These are phyloP conservation scores for Ascochyta pisi DNA, from an alignment of 2,329 filamentous ascomycete species.

Conservation along the genomic window DNA sequence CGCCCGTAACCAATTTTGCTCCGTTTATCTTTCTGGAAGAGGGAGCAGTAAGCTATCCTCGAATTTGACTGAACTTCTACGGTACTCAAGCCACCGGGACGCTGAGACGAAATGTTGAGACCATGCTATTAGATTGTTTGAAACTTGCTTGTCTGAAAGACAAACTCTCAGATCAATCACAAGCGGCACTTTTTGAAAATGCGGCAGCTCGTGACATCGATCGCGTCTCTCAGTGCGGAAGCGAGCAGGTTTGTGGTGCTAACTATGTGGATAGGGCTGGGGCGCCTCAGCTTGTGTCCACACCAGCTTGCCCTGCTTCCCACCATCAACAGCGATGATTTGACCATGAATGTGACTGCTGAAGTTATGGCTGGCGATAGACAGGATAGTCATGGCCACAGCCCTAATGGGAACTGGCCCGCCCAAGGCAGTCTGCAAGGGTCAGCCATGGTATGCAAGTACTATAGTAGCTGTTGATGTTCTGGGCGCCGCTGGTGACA, in stretches of 20 bases:
- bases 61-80: no score
- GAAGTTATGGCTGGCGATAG: conserved; percentile 56
- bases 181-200: neutral
- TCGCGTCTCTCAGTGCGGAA: neutral
- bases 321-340: conserved; percentile 54
- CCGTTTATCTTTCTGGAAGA: no score
- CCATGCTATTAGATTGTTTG: neutral
- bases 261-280: neutral
- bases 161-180: neutral
- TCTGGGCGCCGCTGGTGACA: neutral
- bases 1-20: no score
- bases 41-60: no score
- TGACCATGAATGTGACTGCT: conserved; percentile 56
- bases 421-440: conserved; percentile 43
- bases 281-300: conserved; percentile 46
- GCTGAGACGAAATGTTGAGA: conserved; percentile 4
- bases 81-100: neutral
- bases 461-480: neutral
- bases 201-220: neutral
- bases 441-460: conserved; percentile 2
- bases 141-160: neutral
- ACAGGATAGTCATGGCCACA: conserved; percentile 55
- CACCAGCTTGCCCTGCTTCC: conserved; percentile 55
- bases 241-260: neutral
- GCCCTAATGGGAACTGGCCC: conserved; percentile 49